Percentiles rank a stretch among this genome's conserved stretches.
Evolutionary conservation across 768 basidiomycete genomes (phyloP).

Genomic region (Neoboletus magnificus): DNA sequence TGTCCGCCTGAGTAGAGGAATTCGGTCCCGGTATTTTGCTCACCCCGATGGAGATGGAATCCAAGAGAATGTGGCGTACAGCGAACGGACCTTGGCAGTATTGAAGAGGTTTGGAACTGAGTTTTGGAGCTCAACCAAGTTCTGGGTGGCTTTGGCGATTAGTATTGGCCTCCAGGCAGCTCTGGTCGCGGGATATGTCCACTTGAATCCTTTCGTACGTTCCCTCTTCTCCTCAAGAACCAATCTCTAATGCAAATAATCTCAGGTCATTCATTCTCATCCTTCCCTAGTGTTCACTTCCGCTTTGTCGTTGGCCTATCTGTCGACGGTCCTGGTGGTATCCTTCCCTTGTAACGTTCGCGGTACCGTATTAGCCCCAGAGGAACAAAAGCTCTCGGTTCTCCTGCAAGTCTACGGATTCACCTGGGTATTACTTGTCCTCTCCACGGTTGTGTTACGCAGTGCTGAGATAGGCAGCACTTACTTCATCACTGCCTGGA

Average conservation of each 20-base stretch:
- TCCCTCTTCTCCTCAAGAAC: background rate
- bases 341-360: conserved; percentile 33
- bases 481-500: conserved; percentile 58
- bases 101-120: conserved; percentile 27
- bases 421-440: conserved; percentile 56
- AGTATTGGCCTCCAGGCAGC: conserved; percentile 44
- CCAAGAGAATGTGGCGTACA: conserved; percentile 3
- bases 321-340: conserved; percentile 43
- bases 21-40: conserved; percentile 11
- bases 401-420: conserved; percentile 53
- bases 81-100: conserved; percentile 21
- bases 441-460: conserved; percentile 45
- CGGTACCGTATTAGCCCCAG: conserved; percentile 22
- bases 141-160: conserved; percentile 58
- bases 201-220: conserved; percentile 64
- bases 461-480: conserved; percentile 45
- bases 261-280: conserved; percentile 59
- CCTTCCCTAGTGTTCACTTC: conserved; percentile 51
- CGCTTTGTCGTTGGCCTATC: conserved; percentile 47
- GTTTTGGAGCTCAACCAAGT: conserved; percentile 52
- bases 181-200: conserved; percentile 46
- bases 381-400: conserved; percentile 49
- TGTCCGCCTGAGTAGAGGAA: conserved; percentile 16
- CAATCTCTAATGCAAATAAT: background rate
- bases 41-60: background rate